These are phyloP conservation scores for Kurtzmaniella cleridarum DNA, from an alignment of 805 yeast genomes.

Conservation along the genomic window DNA sequence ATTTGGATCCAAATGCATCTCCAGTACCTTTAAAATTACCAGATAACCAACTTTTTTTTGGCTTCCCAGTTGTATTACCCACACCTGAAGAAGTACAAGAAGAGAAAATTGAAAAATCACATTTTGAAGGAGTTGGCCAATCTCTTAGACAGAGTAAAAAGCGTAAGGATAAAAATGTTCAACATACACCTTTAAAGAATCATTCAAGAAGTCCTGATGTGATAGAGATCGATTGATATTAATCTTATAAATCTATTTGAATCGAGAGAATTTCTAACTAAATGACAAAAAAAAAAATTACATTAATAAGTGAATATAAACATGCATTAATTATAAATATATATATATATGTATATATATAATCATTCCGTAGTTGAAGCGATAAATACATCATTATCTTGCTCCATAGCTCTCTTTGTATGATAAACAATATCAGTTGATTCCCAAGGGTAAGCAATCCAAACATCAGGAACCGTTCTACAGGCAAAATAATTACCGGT, in stretches of 20 bases:
- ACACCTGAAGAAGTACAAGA: slow-evolving; percentile 21
- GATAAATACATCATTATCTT: slow-evolving; percentile 61
- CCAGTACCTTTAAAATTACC: slow-evolving; percentile 74
- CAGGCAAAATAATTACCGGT: slow-evolving; percentile 67
- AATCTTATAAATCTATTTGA: not conserved
- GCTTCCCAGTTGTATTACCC: slow-evolving; percentile 68
- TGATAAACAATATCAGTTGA: slow-evolving; percentile 69
- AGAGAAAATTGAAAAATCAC: slow-evolving; percentile 14
- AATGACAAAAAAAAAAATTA: not conserved
- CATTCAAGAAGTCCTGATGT: slow-evolving; percentile 69
- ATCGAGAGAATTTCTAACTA: slow-evolving; percentile 5
- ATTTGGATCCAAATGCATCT: slow-evolving; percentile 50
- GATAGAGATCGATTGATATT: slow-evolving; percentile 63
- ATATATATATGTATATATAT: too few species aligned
- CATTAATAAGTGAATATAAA: not conserved
- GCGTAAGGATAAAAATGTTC: slow-evolving; percentile 51
- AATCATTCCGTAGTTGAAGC: slow-evolving; percentile 19
- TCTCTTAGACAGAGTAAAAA: slow-evolving; percentile 66
- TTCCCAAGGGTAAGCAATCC: slow-evolving; percentile 92
- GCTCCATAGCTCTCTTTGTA: slow-evolving; percentile 64
- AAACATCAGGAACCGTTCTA: slow-evolving; percentile 66
- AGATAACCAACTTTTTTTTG: slow-evolving; percentile 85
- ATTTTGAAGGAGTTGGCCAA: slow-evolving; percentile 67
- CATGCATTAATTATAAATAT: too few species aligned
- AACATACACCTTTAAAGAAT: slow-evolving; percentile 52